phyloP scores from a whole-genome alignment of 192 early-diverging fungal species.

The Glomus cerebriforme region DNA sequence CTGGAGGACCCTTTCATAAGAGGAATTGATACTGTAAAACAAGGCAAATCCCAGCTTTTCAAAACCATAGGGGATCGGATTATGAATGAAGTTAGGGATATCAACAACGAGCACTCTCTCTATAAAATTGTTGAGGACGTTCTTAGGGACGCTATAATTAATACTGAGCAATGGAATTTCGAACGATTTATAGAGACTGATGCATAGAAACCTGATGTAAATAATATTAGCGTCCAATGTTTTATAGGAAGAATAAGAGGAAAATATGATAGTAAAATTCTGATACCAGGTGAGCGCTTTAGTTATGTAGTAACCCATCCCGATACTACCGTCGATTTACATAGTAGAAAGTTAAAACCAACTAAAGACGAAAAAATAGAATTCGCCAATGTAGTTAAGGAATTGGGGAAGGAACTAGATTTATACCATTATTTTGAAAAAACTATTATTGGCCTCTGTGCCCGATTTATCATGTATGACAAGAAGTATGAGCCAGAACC shows the following conservation, averaged over 20 bases:
- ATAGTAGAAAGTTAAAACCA: no score
- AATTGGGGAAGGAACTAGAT: no score
- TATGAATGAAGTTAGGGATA: neutral
- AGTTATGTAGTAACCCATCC: constrained; percentile 13
- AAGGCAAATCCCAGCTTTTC: constrained; percentile 1
- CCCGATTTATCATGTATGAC: constrained; percentile 9
- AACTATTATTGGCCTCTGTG: constrained; percentile 4
- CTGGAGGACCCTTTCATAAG: neutral
- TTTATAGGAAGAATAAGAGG: neutral
- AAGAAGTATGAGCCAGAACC: constrained; percentile 10
- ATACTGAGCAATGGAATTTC: neutral
- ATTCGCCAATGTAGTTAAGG: no score
- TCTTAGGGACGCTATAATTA: neutral
- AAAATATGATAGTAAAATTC: constrained; percentile 15
- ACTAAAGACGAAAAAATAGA: no score
- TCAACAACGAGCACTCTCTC: neutral
- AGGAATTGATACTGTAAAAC: constrained; percentile 21
- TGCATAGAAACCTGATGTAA: neutral
- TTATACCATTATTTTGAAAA: no score
- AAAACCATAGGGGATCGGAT: neutral
- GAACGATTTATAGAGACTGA: neutral
- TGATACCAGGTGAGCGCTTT: neutral
- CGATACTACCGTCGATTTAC: neutral
- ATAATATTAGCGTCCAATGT: neutral
- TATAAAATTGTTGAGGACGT: constrained; percentile 19